Evolutionary conservation across 208 protist genomes (phyloP), one percentile per base, ranked within the genome.

Genomic region (Leishmania aethiopica): DNA sequence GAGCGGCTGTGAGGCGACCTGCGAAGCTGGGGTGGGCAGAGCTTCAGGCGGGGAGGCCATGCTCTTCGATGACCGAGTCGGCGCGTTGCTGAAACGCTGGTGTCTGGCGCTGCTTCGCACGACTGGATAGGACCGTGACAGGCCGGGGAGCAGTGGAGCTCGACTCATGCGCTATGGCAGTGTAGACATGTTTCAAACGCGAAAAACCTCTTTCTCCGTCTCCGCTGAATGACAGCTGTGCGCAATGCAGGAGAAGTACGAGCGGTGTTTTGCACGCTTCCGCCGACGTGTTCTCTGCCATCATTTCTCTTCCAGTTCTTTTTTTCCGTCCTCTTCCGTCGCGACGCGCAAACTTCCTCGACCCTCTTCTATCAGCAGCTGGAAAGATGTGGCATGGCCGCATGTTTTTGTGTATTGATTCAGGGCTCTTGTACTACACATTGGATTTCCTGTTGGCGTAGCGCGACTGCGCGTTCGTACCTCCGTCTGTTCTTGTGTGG

Each of bases 401-500:
- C 25, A 22, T 47, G 22, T n/a, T 47, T 72, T 22, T 1, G 66
- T n/a, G 7, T 82, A 64, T 82, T 64, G n/a, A 19, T 79, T 73
- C 42, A 49, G 79, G 4, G 45, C 25, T 79, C 51, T 25, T 72
- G 59, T 64, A 51, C 66, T 75, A 72, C 8, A 51, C 55, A 42
- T 70, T 69, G 17, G 49, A 71, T 42, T 83, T 78, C 40, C 76
- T 78, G 49, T 78, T 77, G 70, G 60, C 53, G 64, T 47, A n/a
- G 40, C 37, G 32, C 19, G 32, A 25, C 66, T 13, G 35, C 66
- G 40, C 13, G 10, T n/a, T 47, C 66, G 40, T 47, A 22, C 8
- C 37, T 17, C 66, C 40, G 40, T 72, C 6, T 72, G 66, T 49
- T 7, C 7, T 72, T 51, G 71, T 75, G 71, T 25, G 45, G 45